phyloP scores from a whole-genome alignment of 345 rosid genomes.

The Eutrema japonicum region DNA sequence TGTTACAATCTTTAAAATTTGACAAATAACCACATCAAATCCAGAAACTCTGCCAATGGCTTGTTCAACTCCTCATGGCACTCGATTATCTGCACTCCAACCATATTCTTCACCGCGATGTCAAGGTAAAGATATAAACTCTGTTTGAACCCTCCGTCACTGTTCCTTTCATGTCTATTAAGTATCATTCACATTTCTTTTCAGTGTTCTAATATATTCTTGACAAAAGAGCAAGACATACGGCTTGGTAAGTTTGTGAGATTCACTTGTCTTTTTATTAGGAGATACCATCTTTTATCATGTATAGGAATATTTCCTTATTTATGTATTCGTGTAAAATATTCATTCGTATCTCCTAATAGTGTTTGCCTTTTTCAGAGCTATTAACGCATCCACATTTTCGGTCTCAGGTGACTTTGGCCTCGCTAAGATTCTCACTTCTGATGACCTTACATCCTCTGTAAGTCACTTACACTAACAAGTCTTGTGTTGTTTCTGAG shows the following conservation, averaged over 20 bases:
- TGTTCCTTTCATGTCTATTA: conserved; percentile 15
- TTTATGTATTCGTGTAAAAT: too few species aligned
- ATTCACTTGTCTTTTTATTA: not conserved
- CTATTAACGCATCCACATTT: conserved; percentile 14
- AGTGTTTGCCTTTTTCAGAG: not conserved
- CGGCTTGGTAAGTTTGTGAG: conserved; percentile 64
- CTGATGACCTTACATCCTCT: conserved; percentile 92
- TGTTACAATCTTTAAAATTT: conserved; percentile 7
- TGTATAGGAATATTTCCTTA: too few species aligned
- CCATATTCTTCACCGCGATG: conserved; percentile 89
- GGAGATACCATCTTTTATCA: too few species aligned
- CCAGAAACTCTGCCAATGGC: conserved; percentile 95
- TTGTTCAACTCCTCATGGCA: conserved; percentile 79
- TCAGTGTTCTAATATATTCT: conserved; percentile 94
- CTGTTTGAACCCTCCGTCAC: too few species aligned
- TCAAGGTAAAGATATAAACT: conserved; percentile 54
- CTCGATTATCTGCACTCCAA: conserved; percentile 77
- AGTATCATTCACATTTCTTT: conserved; percentile 44
- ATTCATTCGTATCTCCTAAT: too few species aligned
- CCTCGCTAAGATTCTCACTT: conserved; percentile 90
- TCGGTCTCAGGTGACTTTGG: conserved; percentile 89
- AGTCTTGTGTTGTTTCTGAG: conserved; percentile 11
- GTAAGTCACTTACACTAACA: conserved; percentile 53
- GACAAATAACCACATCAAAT: not conserved
- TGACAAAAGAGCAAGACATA: conserved; percentile 90